Base-by-base conservation (phyloP, 2,329 filamentous ascomycete genomes). In the Stachybotrys chlorohalonatus region DNA sequence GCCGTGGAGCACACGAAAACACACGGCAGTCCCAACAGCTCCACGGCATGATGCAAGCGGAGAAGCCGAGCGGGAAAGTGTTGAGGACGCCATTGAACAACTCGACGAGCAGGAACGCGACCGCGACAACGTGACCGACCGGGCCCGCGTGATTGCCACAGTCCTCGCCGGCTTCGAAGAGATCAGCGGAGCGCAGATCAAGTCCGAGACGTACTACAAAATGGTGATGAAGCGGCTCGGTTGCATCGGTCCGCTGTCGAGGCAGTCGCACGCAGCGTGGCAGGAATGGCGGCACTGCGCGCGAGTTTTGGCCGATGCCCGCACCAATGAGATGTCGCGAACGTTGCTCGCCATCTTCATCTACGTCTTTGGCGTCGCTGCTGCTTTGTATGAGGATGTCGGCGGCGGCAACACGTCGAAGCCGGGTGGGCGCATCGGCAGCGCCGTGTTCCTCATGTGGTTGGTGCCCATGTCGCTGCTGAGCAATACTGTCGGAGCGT, bases 371-470 rank as follows among this genome's bases (percentile, higher is more conserved):
- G 50, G 50, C 16, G 50, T 52, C 6, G 32, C 32, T 15, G n/a
- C 32, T 17, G 50, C 50, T 9, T 17, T 52, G 31, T 45, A 52
- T n/a, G 50, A 52, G 13, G 32, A 42, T 7, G 31, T 52, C 13
- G 50, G 50, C n/a, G 50, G 50, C 5, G 50, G 50, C 31, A 52
- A 52, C 50, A 52, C 50, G 31, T 39, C 31, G 15, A 52, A 52
- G 36, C 50, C 50, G 13, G 50, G 50, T 9, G 50, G 50, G 15
- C 50, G 50, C 50, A 52, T 52, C 16, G 50, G 50, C 11, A 52
- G 50, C 50, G 50, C 50, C 9, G 50, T 52, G 11, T 52, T 42
- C 31, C 50, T 52, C 36, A 52, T 52, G 50, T 52, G 50, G 50
- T 32, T 52, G 5, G 50, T 45, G 11, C 50, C 50, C 4, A 8